These are phyloP conservation scores for Acacia concinna DNA, from an alignment of 331 rosid genomes.

Conservation along the genomic window DNA sequence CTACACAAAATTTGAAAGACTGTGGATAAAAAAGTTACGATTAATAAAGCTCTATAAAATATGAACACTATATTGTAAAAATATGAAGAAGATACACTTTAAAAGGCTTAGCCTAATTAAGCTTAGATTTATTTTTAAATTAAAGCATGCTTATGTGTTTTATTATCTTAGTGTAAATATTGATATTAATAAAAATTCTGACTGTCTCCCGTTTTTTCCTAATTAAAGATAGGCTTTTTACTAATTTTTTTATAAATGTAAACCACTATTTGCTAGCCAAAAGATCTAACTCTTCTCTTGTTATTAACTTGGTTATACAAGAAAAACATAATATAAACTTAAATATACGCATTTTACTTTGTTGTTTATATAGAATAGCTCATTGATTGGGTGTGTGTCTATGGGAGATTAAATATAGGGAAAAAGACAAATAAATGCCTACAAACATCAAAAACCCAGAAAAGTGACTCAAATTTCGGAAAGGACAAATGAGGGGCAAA, in stretches of 20 bases:
- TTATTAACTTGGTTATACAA: neutral
- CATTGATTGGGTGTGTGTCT: neutral
- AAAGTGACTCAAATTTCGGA: too few species aligned
- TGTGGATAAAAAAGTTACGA: neutral
- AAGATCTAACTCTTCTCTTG: neutral
- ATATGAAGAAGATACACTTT: neutral
- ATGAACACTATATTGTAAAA: neutral
- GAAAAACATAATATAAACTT: too few species aligned
- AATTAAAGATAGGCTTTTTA: neutral
- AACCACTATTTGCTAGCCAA: neutral
- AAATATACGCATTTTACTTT: neutral
- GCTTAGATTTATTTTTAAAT: neutral
- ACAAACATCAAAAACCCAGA: too few species aligned
- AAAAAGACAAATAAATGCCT: too few species aligned
- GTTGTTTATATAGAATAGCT: neutral
- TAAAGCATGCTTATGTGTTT: neutral
- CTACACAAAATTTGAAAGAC: neutral
- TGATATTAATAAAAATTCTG: neutral
- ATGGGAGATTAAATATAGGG: neutral
- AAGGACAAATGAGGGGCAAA: too few species aligned
- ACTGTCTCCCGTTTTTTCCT: neutral
- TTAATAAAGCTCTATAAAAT: neutral
- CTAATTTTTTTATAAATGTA: neutral
- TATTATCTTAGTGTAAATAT: neutral
- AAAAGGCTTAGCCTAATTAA: neutral